A percentile compares a stretch with the other conserved stretches of the same genome.
These are phyloP conservation scores for Kingdonia uniflora DNA, from an alignment of 164 flowering plant genomes.

Conservation along the genomic window DNA sequence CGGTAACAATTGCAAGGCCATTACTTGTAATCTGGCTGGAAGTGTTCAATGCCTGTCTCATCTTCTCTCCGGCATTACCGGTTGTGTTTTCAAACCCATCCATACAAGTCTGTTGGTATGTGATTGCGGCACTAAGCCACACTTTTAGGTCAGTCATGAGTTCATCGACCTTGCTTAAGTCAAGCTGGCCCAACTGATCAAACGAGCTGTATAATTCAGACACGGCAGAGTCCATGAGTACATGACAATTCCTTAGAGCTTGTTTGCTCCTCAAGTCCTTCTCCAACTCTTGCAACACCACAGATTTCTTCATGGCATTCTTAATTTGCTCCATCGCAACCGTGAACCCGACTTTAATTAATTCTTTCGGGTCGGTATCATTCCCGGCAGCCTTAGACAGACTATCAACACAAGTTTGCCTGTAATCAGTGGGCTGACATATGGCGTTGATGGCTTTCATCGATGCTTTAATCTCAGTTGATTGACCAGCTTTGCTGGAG, in stretches of 20 bases:
- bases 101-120: constrained; percentile 30
- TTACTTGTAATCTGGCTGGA: not conserved
- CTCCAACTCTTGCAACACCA: not conserved
- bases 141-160: constrained; percentile 15
- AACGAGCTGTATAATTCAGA: constrained; percentile 6
- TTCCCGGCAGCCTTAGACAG: not conserved
- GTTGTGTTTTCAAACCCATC: constrained; percentile 19
- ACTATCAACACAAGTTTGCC: not conserved
- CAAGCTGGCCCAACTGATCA: not conserved
- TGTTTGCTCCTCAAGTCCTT: not conserved
- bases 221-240: constrained; percentile 1
- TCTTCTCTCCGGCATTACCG: not conserved
- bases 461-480: not conserved
- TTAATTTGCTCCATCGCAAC: not conserved
- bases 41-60: constrained; percentile 1
- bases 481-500: not conserved
- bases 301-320: not conserved
- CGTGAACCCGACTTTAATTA: not conserved
- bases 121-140: constrained; percentile 24
- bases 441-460: not conserved
- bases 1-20: not conserved
- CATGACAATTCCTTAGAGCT: not conserved
- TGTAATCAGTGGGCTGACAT: not conserved
- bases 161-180: constrained; percentile 10
- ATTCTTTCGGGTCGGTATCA: constrained; percentile 3